Conservation (phyloP, 306 rosid species). For the Ochetophila trinervis region DNA sequence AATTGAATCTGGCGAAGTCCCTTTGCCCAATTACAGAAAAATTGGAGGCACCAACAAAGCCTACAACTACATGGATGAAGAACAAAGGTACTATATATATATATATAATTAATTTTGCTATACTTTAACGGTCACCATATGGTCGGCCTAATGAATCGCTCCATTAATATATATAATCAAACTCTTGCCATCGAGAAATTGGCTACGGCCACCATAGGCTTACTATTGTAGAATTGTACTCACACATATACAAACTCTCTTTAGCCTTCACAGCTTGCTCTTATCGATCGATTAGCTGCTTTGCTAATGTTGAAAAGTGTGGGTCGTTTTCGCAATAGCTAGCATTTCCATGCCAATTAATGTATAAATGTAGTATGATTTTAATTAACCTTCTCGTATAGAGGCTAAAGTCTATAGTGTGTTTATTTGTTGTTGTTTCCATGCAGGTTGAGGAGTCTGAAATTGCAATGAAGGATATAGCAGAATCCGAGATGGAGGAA, state of each 20-base stretch:
- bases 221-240: too few relatives aligned
- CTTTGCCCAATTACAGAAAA: slow-evolving; percentile 58
- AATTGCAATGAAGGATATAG: slow-evolving; percentile 24
- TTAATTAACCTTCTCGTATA: neutral
- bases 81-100: slow-evolving; percentile 38
- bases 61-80: slow-evolving; percentile 37
- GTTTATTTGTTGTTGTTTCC: neutral
- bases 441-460: slow-evolving; percentile 41
- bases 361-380: neutral
- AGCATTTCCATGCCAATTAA: too few relatives aligned
- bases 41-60: slow-evolving; percentile 21
- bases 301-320: too few relatives aligned
- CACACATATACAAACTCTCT: too few relatives aligned
- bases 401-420: neutral
- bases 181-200: too few relatives aligned
- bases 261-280: too few relatives aligned
- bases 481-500: neutral
- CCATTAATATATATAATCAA: too few relatives aligned
- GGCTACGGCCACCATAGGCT: too few relatives aligned
- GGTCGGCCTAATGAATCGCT: too few relatives aligned
- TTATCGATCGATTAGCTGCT: too few relatives aligned
- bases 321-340: too few relatives aligned
- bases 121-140: neutral
- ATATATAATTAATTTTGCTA: neutral
- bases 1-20: slow-evolving; percentile 65